A percentile compares a stretch with the other conserved stretches of the same genome.
Evolutionary conservation across 148 eudicot genomes (phyloP).

Genomic region (Camellia japonica): DNA sequence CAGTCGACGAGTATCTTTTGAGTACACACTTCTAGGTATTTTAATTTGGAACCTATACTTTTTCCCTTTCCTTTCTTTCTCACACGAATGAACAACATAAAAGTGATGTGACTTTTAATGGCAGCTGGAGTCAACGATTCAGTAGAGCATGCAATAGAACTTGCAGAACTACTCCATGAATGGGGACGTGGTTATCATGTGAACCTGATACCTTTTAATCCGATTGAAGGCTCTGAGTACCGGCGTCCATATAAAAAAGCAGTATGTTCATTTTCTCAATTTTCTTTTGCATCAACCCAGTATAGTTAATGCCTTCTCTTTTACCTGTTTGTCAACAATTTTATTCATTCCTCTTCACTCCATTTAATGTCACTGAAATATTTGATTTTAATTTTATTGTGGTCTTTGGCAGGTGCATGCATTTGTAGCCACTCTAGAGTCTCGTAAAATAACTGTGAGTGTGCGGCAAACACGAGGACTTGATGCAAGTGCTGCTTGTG

Average conservation of each 20-base stretch:
- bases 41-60: constrained; percentile 8
- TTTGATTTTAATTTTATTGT: not conserved
- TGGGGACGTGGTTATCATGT: constrained; percentile 99
- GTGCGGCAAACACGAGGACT: constrained; percentile 94
- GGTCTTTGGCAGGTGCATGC: constrained; percentile 49
- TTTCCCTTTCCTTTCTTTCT: not conserved
- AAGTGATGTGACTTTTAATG: not conserved
- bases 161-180: constrained; percentile 71
- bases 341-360: not conserved
- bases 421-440: constrained; percentile 71
- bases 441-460: constrained; percentile 75
- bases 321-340: not conserved
- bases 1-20: constrained; percentile 87
- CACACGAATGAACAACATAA: not conserved
- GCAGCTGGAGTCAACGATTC: constrained; percentile 97
- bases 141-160: constrained; percentile 84
- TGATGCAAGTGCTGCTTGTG: constrained; percentile 98
- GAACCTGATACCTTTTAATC: constrained; percentile 92
- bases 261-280: constrained; percentile 34
- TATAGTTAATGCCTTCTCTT: not conserved
- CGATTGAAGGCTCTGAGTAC: constrained; percentile 91
- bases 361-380: not conserved
- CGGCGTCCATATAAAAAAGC: constrained; percentile 75
- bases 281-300: not conserved
- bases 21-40: constrained; percentile 94